These are phyloP conservation scores for Goffeauzyma gilvescens DNA, from an alignment of 768 basidiomycete genomes.

Conservation along the genomic window DNA sequence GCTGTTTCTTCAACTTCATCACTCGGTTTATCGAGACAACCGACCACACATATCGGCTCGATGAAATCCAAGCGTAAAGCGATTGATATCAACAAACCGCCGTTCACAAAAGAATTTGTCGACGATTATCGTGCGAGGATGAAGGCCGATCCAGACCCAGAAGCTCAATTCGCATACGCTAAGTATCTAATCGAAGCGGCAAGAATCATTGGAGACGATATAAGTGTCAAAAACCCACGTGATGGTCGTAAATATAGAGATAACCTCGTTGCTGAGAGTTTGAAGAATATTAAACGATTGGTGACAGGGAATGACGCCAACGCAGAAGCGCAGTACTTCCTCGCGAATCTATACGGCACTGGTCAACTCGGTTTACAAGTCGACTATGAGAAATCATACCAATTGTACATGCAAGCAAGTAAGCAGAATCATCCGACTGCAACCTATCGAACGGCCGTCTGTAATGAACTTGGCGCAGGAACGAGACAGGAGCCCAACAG, in stretches of 20 bases:
- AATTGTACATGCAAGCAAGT: conserved; percentile 85
- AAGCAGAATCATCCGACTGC: conserved; percentile 93
- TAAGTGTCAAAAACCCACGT: conserved; percentile 38
- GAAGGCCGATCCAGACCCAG: conserved; percentile 93
- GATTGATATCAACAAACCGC: conserved; percentile 35
- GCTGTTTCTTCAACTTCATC: conserved; percentile 24
- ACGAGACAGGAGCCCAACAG: conserved; percentile 71
- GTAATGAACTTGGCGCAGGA: conserved; percentile 95
- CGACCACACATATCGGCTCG: conserved; percentile 29
- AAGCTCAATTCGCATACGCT: conserved; percentile 93
- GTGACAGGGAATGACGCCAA: conserved; percentile 52
- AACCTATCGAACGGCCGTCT: conserved; percentile 90
- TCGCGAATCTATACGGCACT: conserved; percentile 91
- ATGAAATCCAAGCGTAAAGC: conserved; percentile 28
- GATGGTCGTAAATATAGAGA: conserved; percentile 81
- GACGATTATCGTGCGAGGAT: conserved; percentile 94
- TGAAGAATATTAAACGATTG: conserved; percentile 79
- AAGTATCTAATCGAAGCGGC: conserved; percentile 98
- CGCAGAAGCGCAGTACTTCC: conserved; percentile 93
- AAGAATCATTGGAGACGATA: conserved; percentile 44
- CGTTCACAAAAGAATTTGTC: conserved; percentile 87
- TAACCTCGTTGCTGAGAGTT: conserved; percentile 60
- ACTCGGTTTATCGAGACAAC: conserved; percentile 17
- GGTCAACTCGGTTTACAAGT: conserved; percentile 88
- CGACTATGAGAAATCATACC: conserved; percentile 94